Percentiles rank a stretch among this genome's conserved stretches.
phyloP scores from a whole-genome alignment of 1,284 basidiomycete species.

The Boletus holoroseus region DNA sequence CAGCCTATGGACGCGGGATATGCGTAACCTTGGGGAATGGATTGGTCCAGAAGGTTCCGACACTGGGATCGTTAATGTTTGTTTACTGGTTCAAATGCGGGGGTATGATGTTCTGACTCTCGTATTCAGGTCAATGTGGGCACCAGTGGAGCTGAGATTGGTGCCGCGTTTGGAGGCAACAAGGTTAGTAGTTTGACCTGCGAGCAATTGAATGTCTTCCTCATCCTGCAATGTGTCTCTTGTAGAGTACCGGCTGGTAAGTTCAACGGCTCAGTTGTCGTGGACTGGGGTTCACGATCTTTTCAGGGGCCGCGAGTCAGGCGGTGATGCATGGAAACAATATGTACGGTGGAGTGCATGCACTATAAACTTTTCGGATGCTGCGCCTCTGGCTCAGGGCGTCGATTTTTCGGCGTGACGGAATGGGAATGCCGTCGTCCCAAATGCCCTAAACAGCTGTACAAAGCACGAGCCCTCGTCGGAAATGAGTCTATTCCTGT shows the following conservation, averaged over 20 bases:
- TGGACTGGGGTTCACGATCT: constrained; percentile 13
- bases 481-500: constrained; percentile 18
- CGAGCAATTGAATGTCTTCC: constrained; percentile 12
- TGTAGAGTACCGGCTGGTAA: constrained; percentile 76
- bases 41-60: constrained; percentile 85
- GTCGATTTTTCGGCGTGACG: constrained; percentile 66
- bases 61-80: constrained; percentile 79
- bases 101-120: constrained; percentile 7
- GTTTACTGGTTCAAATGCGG: constrained; percentile 13
- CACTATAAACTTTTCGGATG: constrained; percentile 89
- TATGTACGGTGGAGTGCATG: constrained; percentile 85
- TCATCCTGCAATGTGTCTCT: constrained; percentile 10
- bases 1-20: constrained; percentile 83
- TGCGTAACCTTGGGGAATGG: constrained; percentile 83
- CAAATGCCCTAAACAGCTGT: constrained; percentile 3
- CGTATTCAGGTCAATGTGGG: constrained; percentile 76
- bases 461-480: constrained; percentile 8
- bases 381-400: constrained; percentile 87
- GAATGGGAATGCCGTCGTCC: constrained; percentile 5
- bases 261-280: constrained; percentile 21
- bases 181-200: constrained; percentile 50
- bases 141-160: constrained; percentile 92
- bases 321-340: constrained; percentile 96
- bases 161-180: constrained; percentile 89
- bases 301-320: constrained; percentile 89